Evolutionary conservation across 352 stramenopile genomes (phyloP).

Genomic region (Globisporangium acanthophoron): DNA sequence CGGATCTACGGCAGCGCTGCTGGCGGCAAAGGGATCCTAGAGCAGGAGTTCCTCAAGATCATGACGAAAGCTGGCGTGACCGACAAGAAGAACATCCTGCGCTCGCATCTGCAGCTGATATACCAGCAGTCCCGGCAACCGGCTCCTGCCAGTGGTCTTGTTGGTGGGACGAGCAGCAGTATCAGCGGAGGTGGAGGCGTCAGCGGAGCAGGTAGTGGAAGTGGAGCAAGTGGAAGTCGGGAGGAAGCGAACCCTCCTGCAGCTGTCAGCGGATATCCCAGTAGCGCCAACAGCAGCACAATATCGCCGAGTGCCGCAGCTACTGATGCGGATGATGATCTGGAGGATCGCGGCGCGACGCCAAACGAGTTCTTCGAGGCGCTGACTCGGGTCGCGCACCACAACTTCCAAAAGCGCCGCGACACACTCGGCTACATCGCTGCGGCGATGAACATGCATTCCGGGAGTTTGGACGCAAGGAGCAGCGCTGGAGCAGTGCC

Average conservation of each 20-base stretch:
- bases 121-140: conserved; percentile 58
- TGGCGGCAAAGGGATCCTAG: conserved; percentile 60
- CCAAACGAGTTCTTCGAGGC: conserved; percentile 82
- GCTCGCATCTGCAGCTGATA: conserved; percentile 66
- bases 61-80: conserved; percentile 73
- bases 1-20: conserved; percentile 59
- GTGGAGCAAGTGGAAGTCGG: conserved; percentile 14
- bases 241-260: neutral
- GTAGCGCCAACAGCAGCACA: neutral
- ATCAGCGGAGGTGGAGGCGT: neutral
- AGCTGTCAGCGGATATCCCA: neutral
- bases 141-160: neutral
- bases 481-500: neutral
- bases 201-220: neutral
- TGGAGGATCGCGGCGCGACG: conserved; percentile 54
- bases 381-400: conserved; percentile 56
- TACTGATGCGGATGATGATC: conserved; percentile 35
- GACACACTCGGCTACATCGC: conserved; percentile 32
- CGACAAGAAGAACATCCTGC: conserved; percentile 77
- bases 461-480: conserved; percentile 1
- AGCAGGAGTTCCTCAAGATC: conserved; percentile 81
- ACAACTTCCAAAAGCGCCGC: conserved; percentile 64
- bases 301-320: neutral
- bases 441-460: conserved; percentile 24
- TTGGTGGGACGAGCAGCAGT: neutral